These are phyloP conservation scores for Chytriomyces sp. DNA, from an alignment of 192 early-diverging fungal species.

Conservation along the genomic window DNA sequence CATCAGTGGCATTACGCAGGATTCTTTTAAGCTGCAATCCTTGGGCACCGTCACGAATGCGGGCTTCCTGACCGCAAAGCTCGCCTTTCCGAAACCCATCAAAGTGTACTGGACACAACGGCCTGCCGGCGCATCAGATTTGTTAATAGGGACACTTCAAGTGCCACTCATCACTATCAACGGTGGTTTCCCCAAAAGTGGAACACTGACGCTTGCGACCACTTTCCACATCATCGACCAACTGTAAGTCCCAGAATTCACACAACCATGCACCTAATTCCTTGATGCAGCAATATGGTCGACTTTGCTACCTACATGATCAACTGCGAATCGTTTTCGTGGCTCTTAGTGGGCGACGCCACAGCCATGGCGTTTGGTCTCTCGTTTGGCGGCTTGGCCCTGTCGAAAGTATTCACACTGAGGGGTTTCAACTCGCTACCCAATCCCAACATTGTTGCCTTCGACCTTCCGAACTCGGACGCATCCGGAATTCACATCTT, in stretches of 20 bases:
- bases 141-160: slow-evolving; percentile 21
- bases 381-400: slow-evolving; percentile 29
- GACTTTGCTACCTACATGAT: slow-evolving; percentile 38
- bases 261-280: background rate
- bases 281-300: slow-evolving; percentile 23
- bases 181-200: slow-evolving; percentile 13
- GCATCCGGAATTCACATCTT: slow-evolving; percentile 5
- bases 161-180: slow-evolving; percentile 25
- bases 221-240: slow-evolving; percentile 13
- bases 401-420: slow-evolving; percentile 13
- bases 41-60: slow-evolving; percentile 31
- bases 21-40: slow-evolving; percentile 18
- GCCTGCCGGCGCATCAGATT: slow-evolving; percentile 1
- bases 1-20: slow-evolving; percentile 24
- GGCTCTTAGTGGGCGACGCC: slow-evolving; percentile 28
- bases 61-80: slow-evolving; percentile 20
- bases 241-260: too few species aligned
- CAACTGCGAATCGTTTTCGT: slow-evolving; percentile 17
- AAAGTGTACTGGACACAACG: slow-evolving; percentile 31
- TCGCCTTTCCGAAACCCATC: slow-evolving; percentile 22
- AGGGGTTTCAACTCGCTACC: slow-evolving; percentile 10
- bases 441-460: background rate
- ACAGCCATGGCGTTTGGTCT: slow-evolving; percentile 34
- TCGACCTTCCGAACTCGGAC: slow-evolving; percentile 30
- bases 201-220: slow-evolving; percentile 14